phyloP scores from a whole-genome alignment of 176 grass and related monocot genomes.

The Oryza brachyantha region DNA sequence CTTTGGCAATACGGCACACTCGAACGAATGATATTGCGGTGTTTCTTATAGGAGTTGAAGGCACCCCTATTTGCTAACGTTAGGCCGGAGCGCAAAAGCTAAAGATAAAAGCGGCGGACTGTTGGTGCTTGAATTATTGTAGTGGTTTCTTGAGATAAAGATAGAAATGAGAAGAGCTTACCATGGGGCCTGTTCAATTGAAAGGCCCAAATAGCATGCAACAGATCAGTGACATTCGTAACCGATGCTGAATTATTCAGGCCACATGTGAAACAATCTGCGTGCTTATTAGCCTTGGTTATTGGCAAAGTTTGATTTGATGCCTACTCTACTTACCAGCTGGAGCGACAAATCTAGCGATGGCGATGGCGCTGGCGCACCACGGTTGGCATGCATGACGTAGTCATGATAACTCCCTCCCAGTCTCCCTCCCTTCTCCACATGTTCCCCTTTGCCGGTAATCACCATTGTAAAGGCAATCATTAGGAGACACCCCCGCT shows the following conservation, averaged over 20 bases:
- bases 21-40: constrained; percentile 29
- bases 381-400: neutral
- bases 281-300: neutral
- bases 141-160: constrained; percentile 38
- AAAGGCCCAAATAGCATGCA: neutral
- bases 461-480: constrained; percentile 36
- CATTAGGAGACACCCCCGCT: constrained; percentile 26
- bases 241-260: neutral
- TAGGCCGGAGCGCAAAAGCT: constrained; percentile 17
- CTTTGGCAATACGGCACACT: constrained; percentile 44
- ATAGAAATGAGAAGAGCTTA: neutral
- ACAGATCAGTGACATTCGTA: neutral
- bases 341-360: neutral
- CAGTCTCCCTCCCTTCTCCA: constrained; percentile 4
- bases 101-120: constrained; percentile 32
- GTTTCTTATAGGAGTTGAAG: constrained; percentile 33
- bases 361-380: neutral
- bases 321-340: neutral
- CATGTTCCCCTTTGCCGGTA: constrained; percentile 32
- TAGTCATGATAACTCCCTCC: constrained; percentile 8
- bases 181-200: constrained; percentile 10
- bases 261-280: neutral
- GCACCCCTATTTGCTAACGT: neutral
- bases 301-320: neutral
- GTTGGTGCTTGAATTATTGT: constrained; percentile 40